Evolutionary conservation across 768 basidiomycete genomes (phyloP).

Genomic region (Vararia minispora): DNA sequence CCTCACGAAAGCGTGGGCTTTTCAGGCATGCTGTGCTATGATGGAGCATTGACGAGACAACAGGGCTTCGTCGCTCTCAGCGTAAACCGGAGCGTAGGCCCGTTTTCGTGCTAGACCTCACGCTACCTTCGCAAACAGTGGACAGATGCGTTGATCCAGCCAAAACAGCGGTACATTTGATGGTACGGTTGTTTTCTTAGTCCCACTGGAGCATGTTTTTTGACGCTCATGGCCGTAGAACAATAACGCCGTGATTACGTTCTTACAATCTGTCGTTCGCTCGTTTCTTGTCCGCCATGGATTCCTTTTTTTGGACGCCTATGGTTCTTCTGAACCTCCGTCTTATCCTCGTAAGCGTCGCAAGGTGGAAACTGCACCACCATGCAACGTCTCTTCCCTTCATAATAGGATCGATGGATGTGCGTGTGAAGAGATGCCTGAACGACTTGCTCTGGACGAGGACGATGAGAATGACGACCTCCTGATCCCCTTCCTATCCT

Average conservation of each 20-base stretch:
- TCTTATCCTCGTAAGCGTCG: conserved; percentile 42
- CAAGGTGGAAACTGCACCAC: conserved; percentile 19
- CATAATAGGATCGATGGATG: neutral
- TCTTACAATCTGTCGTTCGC: conserved; percentile 49
- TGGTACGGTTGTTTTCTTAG: conserved; percentile 31
- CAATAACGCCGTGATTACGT: conserved; percentile 36
- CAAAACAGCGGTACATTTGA: conserved; percentile 55
- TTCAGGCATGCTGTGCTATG: conserved; percentile 1
- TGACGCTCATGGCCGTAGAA: conserved; percentile 31
- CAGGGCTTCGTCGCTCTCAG: conserved; percentile 61
- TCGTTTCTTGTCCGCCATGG: conserved; percentile 55
- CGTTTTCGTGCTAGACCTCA: conserved; percentile 74
- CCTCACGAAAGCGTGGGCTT: too few species aligned
- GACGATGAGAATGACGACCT: too few species aligned
- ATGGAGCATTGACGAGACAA: conserved; percentile 11
- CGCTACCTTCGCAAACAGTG: conserved; percentile 49
- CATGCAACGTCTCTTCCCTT: too few species aligned
- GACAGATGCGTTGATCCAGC: conserved; percentile 78
- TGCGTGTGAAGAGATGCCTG: neutral
- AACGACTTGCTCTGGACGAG: too few species aligned
- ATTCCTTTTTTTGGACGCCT: conserved; percentile 27
- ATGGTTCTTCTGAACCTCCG: conserved; percentile 12
- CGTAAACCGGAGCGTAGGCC: conserved; percentile 71
- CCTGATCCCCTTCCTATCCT: too few species aligned
- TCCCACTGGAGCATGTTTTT: conserved; percentile 9